phyloP scores from a whole-genome alignment of 2,329 filamentous ascomycete species.

The Penicillium sclerotigenum region DNA sequence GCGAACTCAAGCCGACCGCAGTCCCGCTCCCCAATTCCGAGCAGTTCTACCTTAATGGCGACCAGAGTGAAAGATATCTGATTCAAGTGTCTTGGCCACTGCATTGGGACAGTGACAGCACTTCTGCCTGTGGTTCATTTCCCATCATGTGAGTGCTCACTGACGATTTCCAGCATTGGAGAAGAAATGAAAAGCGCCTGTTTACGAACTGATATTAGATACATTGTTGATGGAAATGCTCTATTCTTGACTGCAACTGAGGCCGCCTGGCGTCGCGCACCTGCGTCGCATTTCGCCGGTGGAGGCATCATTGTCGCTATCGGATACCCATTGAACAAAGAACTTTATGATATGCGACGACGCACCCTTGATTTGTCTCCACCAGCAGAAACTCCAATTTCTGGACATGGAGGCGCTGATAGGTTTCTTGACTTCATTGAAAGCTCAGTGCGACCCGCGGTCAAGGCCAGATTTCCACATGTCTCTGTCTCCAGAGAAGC shows the following conservation, averaged over 20 bases:
- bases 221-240: slow-evolving; percentile 25
- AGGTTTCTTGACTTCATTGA: slow-evolving; percentile 14
- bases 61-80: slow-evolving; percentile 14
- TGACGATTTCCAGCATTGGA: background rate
- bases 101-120: slow-evolving; percentile 10
- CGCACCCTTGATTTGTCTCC: slow-evolving; percentile 13
- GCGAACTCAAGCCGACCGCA: background rate
- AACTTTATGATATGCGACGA: slow-evolving; percentile 9
- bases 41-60: slow-evolving; percentile 18
- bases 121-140: background rate
- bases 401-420: slow-evolving; percentile 8
- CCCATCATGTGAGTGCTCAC: slow-evolving; percentile 6
- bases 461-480: slow-evolving; percentile 8
- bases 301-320: slow-evolving; percentile 23
- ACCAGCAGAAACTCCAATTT: background rate
- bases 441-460: slow-evolving; percentile 2
- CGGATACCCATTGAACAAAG: slow-evolving; percentile 17
- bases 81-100: slow-evolving; percentile 25
- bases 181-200: background rate
- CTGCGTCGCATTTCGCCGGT: slow-evolving; percentile 12
- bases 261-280: slow-evolving; percentile 18
- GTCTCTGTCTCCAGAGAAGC: slow-evolving; percentile 38
- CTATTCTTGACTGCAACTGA: slow-evolving; percentile 25
- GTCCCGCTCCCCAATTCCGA: slow-evolving; percentile 16
- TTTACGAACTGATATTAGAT: slow-evolving; percentile 11